These are phyloP conservation scores for Basidiobolus heterosporus DNA, from an alignment of 371 early-diverging fungal genomes.

Conservation along the genomic window DNA sequence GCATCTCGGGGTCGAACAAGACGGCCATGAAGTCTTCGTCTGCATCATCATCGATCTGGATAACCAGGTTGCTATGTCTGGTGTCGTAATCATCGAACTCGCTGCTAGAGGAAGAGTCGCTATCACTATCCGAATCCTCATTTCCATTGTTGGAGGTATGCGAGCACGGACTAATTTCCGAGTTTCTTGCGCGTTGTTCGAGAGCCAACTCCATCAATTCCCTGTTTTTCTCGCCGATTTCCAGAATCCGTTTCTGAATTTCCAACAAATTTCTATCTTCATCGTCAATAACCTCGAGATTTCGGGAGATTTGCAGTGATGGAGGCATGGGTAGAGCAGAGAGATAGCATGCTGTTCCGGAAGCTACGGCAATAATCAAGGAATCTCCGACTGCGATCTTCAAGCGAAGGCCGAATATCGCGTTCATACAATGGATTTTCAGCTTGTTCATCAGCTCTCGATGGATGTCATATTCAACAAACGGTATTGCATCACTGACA, in stretches of 20 bases:
- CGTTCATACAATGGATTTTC: constrained; percentile 47
- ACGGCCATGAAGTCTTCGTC: constrained; percentile 55
- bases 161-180: too few species aligned
- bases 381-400: constrained; percentile 47
- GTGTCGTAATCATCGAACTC: constrained; percentile 13
- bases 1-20: constrained; percentile 20
- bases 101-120: constrained; percentile 16
- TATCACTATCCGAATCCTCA: constrained; percentile 14
- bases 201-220: constrained; percentile 27
- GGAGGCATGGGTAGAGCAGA: constrained; percentile 49
- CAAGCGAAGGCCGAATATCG: constrained; percentile 51
- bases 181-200: too few species aligned
- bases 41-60: constrained; percentile 60
- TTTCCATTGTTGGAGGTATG: constrained; percentile 12
- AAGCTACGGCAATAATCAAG: constrained; percentile 45
- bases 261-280: constrained; percentile 40
- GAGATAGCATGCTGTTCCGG: constrained; percentile 50
- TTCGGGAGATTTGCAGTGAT: constrained; percentile 42
- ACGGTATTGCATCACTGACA: constrained; percentile 56
- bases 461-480: constrained; percentile 61
- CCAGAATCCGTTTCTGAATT: constrained; percentile 40
- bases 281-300: constrained; percentile 42
- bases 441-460: constrained; percentile 57
- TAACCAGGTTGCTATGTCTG: constrained; percentile 25
- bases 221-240: constrained; percentile 33